Evolutionary conservation across 345 rosid genomes (phyloP).

Genomic region (Citrus unshiu): DNA sequence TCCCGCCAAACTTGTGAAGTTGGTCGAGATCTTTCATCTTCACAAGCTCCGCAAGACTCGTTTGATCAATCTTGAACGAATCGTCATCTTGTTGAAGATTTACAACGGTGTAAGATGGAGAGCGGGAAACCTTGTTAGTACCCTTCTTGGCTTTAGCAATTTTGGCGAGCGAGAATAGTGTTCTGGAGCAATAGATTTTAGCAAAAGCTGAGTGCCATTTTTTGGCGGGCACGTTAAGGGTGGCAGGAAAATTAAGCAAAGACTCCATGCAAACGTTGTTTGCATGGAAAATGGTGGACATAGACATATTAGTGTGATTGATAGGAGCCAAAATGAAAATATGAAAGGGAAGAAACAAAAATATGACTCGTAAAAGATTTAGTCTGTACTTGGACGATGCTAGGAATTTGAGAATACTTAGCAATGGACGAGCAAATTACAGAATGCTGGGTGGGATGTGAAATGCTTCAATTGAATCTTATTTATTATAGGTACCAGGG

Average conservation of each 20-base stretch:
- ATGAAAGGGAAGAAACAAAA: background rate
- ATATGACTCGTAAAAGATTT: background rate
- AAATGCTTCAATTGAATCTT: too few relatives aligned
- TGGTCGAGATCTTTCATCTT: constrained; percentile 32
- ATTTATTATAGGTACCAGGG: too few relatives aligned
- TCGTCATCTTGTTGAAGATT: constrained; percentile 5
- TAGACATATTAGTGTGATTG: background rate
- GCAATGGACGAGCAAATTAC: fast-evolving
- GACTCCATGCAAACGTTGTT: constrained; percentile 4
- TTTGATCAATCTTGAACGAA: constrained; percentile 29
- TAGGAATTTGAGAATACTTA: too few relatives aligned
- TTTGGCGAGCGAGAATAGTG: constrained; percentile 26
- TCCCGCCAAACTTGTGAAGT: constrained; percentile 38
- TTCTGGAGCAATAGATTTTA: constrained; percentile 48
- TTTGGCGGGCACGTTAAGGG: constrained; percentile 24
- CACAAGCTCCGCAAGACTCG: constrained; percentile 34
- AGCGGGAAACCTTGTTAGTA: background rate
- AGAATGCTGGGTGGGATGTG: background rate
- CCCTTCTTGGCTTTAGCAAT: background rate
- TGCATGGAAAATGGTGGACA: too few relatives aligned
- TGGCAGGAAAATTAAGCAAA: constrained; percentile 29
- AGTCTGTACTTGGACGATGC: too few relatives aligned
- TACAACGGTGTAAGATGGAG: constrained; percentile 24
- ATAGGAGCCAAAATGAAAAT: background rate
- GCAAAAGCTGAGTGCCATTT: constrained; percentile 57